Evolutionary conservation across 306 rosid genomes (phyloP).

Genomic region (Macrotyloma uniflorum): DNA sequence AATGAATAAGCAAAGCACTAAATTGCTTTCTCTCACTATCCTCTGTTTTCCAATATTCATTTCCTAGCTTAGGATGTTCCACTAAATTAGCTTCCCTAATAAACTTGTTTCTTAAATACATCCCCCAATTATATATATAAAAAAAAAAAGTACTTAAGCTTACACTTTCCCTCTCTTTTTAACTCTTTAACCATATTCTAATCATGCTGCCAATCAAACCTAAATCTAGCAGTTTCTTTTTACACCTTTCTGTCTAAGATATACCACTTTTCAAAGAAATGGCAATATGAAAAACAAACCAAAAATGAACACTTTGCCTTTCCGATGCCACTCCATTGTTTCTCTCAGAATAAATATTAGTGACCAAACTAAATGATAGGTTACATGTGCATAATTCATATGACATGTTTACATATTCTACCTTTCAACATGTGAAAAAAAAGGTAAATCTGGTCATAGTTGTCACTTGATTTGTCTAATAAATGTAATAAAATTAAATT

Average conservation of each 20-base stretch:
- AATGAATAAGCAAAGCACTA: constrained; percentile 46
- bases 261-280: neutral
- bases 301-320: neutral
- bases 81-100: constrained; percentile 30
- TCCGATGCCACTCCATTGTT: neutral
- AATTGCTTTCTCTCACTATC: constrained; percentile 2
- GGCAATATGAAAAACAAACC: neutral
- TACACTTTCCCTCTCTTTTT: neutral
- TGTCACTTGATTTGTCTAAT: no score
- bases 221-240: constrained; percentile 11
- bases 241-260: neutral
- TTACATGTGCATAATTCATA: no score
- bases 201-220: constrained; percentile 16
- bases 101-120: neutral
- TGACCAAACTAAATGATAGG: neutral
- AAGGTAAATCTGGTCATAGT: no score
- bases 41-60: constrained; percentile 22
- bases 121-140: neutral
- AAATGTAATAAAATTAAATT: no score
- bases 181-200: neutral
- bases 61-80: constrained; percentile 25
- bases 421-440: no score
- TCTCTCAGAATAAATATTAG: neutral
- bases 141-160: neutral
- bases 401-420: no score